phyloP scores from a whole-genome alignment of 106 monocot genomes.

The Ottelia alismoides region DNA sequence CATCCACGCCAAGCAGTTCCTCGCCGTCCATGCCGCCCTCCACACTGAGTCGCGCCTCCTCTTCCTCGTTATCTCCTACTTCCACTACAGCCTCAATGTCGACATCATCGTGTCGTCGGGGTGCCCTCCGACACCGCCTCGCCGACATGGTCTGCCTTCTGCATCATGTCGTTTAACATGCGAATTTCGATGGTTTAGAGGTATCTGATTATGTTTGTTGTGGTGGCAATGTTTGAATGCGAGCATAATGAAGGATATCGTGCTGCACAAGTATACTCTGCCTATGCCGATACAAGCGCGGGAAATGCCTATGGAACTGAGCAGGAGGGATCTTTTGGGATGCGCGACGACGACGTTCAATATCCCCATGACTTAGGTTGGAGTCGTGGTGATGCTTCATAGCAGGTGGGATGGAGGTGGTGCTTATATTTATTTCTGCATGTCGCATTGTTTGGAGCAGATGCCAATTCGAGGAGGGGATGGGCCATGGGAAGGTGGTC shows the following conservation, averaged over 20 bases:
- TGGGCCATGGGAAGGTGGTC: too few relatives aligned
- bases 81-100: constrained; percentile 31
- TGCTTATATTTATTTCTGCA: neutral
- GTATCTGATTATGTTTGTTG: neutral
- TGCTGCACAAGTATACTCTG: constrained; percentile 30
- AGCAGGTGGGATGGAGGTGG: neutral
- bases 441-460: constrained; percentile 51
- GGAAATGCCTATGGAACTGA: constrained; percentile 44
- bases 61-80: constrained; percentile 37
- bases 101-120: constrained; percentile 30
- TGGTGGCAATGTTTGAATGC: constrained; percentile 26
- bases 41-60: neutral
- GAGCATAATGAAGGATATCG: constrained; percentile 50
- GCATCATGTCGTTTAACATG: too few relatives aligned
- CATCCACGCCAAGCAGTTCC: neutral
- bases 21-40: neutral
- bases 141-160: constrained; percentile 30
- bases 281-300: constrained; percentile 54
- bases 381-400: neutral
- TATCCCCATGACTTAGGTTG: constrained; percentile 56
- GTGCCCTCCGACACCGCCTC: constrained; percentile 28
- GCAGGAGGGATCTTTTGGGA: constrained; percentile 38
- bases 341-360: constrained; percentile 53
- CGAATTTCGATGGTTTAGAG: neutral
- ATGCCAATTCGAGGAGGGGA: constrained; percentile 29